A percentile compares a stretch with the other conserved stretches of the same genome.
phyloP scores from a whole-genome alignment of 2,329 filamentous ascomycete genomes.

The Ophioceras dolichostomum region DNA sequence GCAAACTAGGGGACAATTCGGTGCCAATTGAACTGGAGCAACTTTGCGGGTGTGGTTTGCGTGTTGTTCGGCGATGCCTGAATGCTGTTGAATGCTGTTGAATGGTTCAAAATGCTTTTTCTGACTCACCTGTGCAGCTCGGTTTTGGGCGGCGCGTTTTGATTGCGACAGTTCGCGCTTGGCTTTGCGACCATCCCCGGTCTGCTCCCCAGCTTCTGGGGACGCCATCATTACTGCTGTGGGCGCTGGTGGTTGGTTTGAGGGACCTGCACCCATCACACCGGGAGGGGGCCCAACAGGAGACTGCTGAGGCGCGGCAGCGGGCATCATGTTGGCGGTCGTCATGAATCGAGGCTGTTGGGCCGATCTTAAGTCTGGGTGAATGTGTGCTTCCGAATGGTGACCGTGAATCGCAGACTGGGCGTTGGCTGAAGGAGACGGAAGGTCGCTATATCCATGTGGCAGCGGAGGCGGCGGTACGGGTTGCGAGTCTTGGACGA shows the following conservation, averaged over 20 bases:
- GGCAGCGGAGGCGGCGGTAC: slow-evolving; percentile 9
- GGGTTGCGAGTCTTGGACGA: background rate
- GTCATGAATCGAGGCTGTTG: slow-evolving; percentile 14
- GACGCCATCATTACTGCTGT: background rate
- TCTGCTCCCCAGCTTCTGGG: slow-evolving; percentile 18
- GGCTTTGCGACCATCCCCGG: slow-evolving; percentile 53
- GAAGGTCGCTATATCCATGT: slow-evolving; percentile 32
- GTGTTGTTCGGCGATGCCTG: no score
- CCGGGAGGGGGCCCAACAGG: background rate
- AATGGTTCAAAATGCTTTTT: slow-evolving; percentile 64
- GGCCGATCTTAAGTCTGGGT: slow-evolving; percentile 30
- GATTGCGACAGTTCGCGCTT: slow-evolving; percentile 90
- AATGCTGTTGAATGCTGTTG: slow-evolving; percentile 96
- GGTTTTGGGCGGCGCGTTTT: slow-evolving; percentile 92
- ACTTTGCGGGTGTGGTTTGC: no score
- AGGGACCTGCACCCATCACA: slow-evolving; percentile 14
- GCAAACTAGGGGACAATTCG: no score
- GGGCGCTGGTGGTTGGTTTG: slow-evolving; percentile 10
- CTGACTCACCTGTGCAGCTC: slow-evolving; percentile 80
- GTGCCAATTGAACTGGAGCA: no score
- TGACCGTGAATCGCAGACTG: no score
- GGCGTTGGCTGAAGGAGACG: slow-evolving; percentile 3
- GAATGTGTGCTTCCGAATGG: slow-evolving; percentile 29
- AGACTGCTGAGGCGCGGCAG: slow-evolving; percentile 8
- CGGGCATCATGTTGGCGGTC: slow-evolving; percentile 20